Evolutionary conservation across 176 grass and related monocot species (phyloP), one percentile per base, ranked within the genome.

Genomic region (Echinochloa phyllopogon): DNA sequence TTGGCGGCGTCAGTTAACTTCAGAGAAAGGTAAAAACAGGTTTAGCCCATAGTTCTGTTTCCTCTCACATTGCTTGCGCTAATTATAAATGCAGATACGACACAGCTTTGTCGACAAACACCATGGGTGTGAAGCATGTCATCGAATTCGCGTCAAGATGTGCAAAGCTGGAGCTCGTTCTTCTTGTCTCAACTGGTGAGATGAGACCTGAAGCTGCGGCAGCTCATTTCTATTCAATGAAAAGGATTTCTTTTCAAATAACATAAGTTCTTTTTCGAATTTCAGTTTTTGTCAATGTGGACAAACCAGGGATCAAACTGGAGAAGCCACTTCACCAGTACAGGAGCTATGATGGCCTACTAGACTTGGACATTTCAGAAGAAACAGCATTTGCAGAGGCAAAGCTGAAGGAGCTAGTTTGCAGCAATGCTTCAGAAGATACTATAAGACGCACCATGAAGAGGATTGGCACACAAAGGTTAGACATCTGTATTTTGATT

Each of bases 311-410:
- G 50, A 8, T 83, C 33, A 41, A 53, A n/a, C 5, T 68, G 27
- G 70, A 87, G 69, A 53, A 75, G 23, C 70, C 60, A n/a, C 71
- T 82, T 81, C 44, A 52, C 8, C 45, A 29, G 47, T 24, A 45
- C n/a, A 76, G 20, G 40, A 72, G 25, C 23, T 74, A 51, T 49
- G 58, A 71, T 20, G 63, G 79, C 14, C 24, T 2, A 18, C 21
- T 16, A 4, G 53, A 61, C 23, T 55, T 77, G 57, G 86, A 88
- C 50, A 83, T 88, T 51, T 80, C 74, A 77, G 79, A 74, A 70
- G 79, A 83, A 63, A 44, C 70, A 15, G n/a, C 61, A 40, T 23
- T 83, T 80, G 72, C 27, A 58, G 33, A 72, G 37, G 29, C 36
- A 8, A 77, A 51, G 44, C 64, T 83, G 57, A 69, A 60, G 42